Percentiles rank a stretch among this genome's conserved stretches.
Evolutionary conservation across 768 basidiomycete genomes (phyloP).

Genomic region (Nidularia pulvinata): DNA sequence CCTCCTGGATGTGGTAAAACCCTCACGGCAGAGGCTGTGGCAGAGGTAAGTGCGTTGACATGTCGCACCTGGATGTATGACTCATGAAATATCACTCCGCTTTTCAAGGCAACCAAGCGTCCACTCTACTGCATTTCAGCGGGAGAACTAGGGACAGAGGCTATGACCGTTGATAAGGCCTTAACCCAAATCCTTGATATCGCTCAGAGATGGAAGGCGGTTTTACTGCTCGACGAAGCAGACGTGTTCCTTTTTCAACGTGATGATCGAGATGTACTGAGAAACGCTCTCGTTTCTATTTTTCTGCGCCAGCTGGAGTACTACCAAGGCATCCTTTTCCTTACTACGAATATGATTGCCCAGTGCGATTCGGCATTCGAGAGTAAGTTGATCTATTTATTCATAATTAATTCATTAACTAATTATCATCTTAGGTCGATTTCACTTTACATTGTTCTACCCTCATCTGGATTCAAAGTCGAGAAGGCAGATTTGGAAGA

Average conservation of each 20-base stretch:
- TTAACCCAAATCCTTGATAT: constrained; percentile 19
- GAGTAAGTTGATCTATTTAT: constrained; percentile 9
- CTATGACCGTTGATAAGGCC: constrained; percentile 14
- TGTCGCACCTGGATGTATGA: too few relatives aligned
- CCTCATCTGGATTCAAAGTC: background rate
- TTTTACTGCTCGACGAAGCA: constrained; percentile 31
- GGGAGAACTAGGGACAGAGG: constrained; percentile 28
- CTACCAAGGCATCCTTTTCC: constrained; percentile 31
- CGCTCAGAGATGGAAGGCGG: constrained; percentile 29
- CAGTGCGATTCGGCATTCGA: constrained; percentile 29
- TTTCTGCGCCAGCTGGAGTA: constrained; percentile 34
- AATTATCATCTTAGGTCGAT: background rate
- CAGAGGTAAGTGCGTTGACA: constrained; percentile 1
- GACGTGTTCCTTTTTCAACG: constrained; percentile 29
- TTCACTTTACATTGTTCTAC: background rate
- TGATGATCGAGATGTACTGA: constrained; percentile 11
- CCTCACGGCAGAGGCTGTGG: constrained; percentile 29
- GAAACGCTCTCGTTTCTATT: constrained; percentile 32
- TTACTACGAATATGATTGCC: constrained; percentile 27
- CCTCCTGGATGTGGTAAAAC: constrained; percentile 34
- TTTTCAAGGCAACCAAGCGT: constrained; percentile 14
- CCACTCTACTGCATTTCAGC: constrained; percentile 26
- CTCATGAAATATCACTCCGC: too few relatives aligned
- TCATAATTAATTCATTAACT: background rate
- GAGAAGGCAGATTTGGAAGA: background rate